Percentiles rank a stretch among this genome's conserved stretches.
phyloP scores from a whole-genome alignment of 257 asterid genomes.

The Forsythia suspensa region DNA sequence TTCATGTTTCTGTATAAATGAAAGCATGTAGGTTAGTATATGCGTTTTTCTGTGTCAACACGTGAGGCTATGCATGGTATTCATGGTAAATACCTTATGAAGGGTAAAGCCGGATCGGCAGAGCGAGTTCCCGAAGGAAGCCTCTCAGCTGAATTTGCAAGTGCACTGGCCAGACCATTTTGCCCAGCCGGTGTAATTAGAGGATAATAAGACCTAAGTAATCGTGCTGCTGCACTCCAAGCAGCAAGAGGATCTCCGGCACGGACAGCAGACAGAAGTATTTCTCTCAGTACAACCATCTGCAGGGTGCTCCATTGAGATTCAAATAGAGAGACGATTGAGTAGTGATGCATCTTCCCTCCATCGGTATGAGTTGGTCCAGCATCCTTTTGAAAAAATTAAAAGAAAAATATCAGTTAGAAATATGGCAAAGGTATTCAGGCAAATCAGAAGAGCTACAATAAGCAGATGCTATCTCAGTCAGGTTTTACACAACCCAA shows the following conservation, averaged over 20 bases:
- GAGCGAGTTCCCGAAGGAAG: constrained; percentile 96
- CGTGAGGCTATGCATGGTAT: background rate
- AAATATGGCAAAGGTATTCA: constrained; percentile 13
- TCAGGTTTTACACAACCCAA: background rate
- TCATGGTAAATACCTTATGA: constrained; percentile 64
- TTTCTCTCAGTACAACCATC: constrained; percentile 97
- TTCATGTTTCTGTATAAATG: background rate
- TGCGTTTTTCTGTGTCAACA: background rate
- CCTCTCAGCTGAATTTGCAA: constrained; percentile 81
- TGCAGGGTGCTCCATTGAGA: constrained; percentile 99
- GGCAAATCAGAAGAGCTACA: constrained; percentile 11
- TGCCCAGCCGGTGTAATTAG: constrained; percentile 97
- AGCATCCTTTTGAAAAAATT: constrained; percentile 45
- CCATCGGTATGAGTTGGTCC: constrained; percentile 65
- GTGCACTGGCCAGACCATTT: constrained; percentile 91
- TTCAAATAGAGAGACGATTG: constrained; percentile 80
- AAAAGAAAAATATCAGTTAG: constrained; percentile 12
- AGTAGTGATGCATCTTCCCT: constrained; percentile 78
- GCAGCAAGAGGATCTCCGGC: constrained; percentile 99
- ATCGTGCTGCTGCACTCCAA: constrained; percentile 99
- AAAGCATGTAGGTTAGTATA: background rate
- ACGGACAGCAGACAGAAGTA: constrained; percentile 91
- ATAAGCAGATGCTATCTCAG: constrained; percentile 9
- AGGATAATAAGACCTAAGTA: constrained; percentile 96
- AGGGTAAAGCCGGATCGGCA: constrained; percentile 96